Base-by-base conservation (phyloP, 352 stramenopile genomes). In the Pythium plurisporium region DNA sequence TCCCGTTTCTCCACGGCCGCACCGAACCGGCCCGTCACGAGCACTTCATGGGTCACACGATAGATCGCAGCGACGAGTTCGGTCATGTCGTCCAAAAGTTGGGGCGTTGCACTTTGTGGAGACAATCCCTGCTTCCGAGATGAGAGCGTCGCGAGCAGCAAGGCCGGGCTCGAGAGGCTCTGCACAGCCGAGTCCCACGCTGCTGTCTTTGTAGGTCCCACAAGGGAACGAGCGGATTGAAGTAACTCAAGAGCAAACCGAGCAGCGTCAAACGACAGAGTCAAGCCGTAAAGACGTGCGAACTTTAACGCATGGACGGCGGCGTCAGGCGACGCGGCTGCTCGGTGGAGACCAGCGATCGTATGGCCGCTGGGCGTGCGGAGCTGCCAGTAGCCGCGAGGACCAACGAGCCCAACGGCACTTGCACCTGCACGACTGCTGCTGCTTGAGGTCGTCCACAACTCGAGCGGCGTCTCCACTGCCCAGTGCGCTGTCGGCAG, bases 361-460 rank as follows among this genome's bases (percentile, higher is more conserved):
- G 70, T 42, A 36, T 74, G 87, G 41, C 77, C 76, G 11, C 63
- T 58, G 19, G 86, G 80, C 9, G 76, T 51, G 17, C 69, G 73
- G 5, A 94, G 72, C 33, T 78, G 76, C 79, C 83, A 94, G 37
- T 91, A 89, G 33, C 78, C 76, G 20, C 10, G 62, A 45, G 43
- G 60, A 52, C 74, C 73, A 1, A 61, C 89, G 22, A 95, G 44
- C 17, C 80, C 86, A 2, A 86, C 69, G 4, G 70, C 68, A 20
- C 70, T 89, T 12, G 79, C 76, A 48, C 61, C 65, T 0, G 74
- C 41, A n/a, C 61, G 61, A 20, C 22, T 34, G 4, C 37, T 46
- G 4, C 14, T 50, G 36, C 27, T 53, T 9, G 47, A 14, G 7
- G 53, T 43, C 15, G 53, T 53, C 61, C 61, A 68, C 31, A 68